Conservation (phyloP, 225 moss, liverwort and hornwort species). For the Pseudoscleropodium purum region DNA sequence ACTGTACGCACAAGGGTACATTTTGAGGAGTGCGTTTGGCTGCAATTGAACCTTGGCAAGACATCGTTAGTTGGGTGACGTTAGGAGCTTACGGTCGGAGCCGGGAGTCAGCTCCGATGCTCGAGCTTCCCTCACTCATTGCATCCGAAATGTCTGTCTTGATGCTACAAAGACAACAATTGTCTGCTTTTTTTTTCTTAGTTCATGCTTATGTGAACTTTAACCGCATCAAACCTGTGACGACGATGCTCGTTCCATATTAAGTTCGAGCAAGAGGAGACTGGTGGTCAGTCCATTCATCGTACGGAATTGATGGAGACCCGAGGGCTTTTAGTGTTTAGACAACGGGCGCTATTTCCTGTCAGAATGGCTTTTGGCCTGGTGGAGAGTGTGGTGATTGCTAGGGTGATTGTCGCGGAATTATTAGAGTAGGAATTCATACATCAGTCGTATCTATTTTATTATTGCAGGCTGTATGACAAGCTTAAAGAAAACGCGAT, state of each 20-base stretch:
- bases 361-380: neutral
- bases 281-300: neutral
- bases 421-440: neutral
- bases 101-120: neutral
- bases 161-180: neutral
- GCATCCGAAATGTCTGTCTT: neutral
- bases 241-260: neutral
- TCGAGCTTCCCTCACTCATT: neutral
- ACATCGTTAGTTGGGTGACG: neutral
- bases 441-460: neutral
- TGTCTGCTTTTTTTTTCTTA: neutral
- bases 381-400: neutral
- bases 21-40: neutral
- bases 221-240: neutral
- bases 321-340: neutral
- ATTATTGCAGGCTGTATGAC: conserved; percentile 32
- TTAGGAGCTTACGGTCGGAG: neutral
- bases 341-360: neutral
- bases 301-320: neutral
- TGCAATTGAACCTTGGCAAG: neutral
- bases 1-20: neutral
- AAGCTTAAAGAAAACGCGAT: conserved; percentile 43
- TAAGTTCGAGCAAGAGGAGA: neutral
- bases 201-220: neutral
- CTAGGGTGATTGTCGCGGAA: neutral